Evolutionary conservation across 1,284 basidiomycete genomes (phyloP), one percentile per base, ranked within the genome.

Genomic region (Malassezia pachydermatis): DNA sequence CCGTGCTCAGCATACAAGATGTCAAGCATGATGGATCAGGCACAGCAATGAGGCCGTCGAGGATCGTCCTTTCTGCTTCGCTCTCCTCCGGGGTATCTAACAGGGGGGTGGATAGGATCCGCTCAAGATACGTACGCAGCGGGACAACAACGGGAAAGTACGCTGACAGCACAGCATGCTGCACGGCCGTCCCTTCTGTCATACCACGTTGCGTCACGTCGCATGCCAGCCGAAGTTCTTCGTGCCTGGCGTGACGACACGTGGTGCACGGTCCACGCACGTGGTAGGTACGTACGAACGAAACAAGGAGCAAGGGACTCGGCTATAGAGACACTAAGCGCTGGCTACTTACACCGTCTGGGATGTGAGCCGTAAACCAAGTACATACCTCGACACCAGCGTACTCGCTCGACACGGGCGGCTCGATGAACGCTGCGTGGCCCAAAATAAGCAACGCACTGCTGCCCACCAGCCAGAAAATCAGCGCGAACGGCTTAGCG

Each of bases 381-480:
- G 3, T 7, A 49, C 47, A 19, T 45, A 58, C 57, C 73, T 83
- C 78, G 23, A 88, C 84, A 37, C 76, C 72, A 7, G 84, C 81
- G 60, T 89, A 90, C 72, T 89, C 87, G 75, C 84, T 86, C 73
- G 87, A 85, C 51, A 90, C 80, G 17, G 87, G 87, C 9, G 86
- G 87, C 72, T 90, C 87, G 55, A 89, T 80, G 54, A 89, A 65
- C 48, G 78, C 79, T 2, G 87, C 87, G 65, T 90, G 87, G 2
- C 77, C 81, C 50, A 89, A 76, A 64, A 90, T 73, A 42, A 61
- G 54, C 20, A 75, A 57, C 4, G 67, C 62, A 14, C 61, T 65
- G 42, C 62, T 65, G 13, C 73, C 73, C 19, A 75, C 67, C 30
- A 75, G 57, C 73, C 73, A 74, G 56, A 73, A 71, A 45, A 71